These are phyloP conservation scores for Xylaria acuta DNA, from an alignment of 495 filamentous ascomycete genomes.

Conservation along the genomic window DNA sequence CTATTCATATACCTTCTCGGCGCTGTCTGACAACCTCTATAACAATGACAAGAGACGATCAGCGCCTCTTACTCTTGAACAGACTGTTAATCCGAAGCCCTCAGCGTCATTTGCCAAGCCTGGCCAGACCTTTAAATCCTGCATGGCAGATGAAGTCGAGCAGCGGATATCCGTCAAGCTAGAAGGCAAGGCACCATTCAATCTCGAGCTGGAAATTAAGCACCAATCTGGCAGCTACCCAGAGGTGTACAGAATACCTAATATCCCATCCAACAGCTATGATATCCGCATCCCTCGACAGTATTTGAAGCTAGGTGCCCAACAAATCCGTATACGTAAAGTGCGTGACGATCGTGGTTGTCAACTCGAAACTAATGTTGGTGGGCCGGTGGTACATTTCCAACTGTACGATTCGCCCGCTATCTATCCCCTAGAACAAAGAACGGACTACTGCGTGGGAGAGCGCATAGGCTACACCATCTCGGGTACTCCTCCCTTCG, in stretches of 20 bases:
- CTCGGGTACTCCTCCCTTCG: constrained; percentile 86
- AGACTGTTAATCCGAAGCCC: constrained; percentile 82
- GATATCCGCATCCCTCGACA: constrained; percentile 83
- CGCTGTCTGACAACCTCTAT: constrained; percentile 83
- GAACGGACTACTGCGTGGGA: constrained; percentile 90
- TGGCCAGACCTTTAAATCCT: constrained; percentile 95
- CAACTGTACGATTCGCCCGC: constrained; percentile 90
- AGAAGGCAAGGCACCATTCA: constrained; percentile 85
- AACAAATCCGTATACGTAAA: constrained; percentile 84
- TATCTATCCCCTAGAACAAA: constrained; percentile 84
- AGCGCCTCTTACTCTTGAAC: constrained; percentile 71
- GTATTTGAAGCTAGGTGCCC: constrained; percentile 80
- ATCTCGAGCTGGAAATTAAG: constrained; percentile 87
- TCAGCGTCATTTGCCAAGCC: constrained; percentile 80
- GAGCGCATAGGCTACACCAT: constrained; percentile 91
- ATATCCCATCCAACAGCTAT: constrained; percentile 74
- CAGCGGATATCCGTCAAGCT: constrained; percentile 86
- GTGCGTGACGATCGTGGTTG: constrained; percentile 88
- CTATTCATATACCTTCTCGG: constrained; percentile 85
- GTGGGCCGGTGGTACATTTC: constrained; percentile 77
- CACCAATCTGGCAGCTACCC: constrained; percentile 81
- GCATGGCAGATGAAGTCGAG: constrained; percentile 80
- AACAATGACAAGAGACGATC: constrained; percentile 68
- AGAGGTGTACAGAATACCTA: constrained; percentile 77
- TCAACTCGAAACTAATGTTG: constrained; percentile 69